Conservation (phyloP, 106 monocot genomes). For the Allium sativum region DNA sequence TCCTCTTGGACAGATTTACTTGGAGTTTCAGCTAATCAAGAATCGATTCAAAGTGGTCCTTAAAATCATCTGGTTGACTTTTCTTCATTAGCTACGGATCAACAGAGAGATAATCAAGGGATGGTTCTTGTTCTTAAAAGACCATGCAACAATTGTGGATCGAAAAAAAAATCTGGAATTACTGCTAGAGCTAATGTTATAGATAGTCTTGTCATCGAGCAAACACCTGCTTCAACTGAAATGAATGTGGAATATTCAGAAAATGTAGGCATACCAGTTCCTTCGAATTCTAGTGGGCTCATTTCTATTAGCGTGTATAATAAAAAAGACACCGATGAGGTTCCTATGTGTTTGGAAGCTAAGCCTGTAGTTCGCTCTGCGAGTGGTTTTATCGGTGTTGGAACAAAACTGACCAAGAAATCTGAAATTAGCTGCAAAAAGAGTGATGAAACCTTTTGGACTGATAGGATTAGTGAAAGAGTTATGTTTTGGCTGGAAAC, state of each 20-base stretch:
- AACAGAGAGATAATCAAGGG: conserved; percentile 23
- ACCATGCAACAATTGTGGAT: conserved; percentile 38
- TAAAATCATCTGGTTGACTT: conserved; percentile 42
- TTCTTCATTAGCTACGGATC: conserved; percentile 30
- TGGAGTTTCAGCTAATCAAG: conserved; percentile 57
- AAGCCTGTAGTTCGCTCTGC: conserved; percentile 59
- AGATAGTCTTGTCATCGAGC: conserved; percentile 82
- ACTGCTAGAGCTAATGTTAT: conserved; percentile 69
- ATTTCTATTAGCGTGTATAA: conserved; percentile 52
- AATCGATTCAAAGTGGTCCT: conserved; percentile 24
- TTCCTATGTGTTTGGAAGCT: conserved; percentile 65
- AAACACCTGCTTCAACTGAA: conserved; percentile 19
- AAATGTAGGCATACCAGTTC: conserved; percentile 12
- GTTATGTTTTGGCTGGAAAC: conserved; percentile 92
- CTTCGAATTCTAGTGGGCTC: conserved; percentile 20
- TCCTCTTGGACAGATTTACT: too few relatives aligned
- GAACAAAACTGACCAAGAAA: conserved; percentile 56
- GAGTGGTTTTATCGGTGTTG: conserved; percentile 55
- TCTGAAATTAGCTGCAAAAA: conserved; percentile 67
- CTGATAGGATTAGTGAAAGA: conserved; percentile 61
- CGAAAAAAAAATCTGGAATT: conserved; percentile 42
- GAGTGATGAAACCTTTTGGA: conserved; percentile 67
- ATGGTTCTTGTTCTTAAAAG: conserved; percentile 29
- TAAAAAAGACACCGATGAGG: conserved; percentile 60
- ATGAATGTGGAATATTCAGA: conserved; percentile 45